Base-by-base conservation (phyloP, 306 rosid genomes). In the Clitoria ternatea region DNA sequence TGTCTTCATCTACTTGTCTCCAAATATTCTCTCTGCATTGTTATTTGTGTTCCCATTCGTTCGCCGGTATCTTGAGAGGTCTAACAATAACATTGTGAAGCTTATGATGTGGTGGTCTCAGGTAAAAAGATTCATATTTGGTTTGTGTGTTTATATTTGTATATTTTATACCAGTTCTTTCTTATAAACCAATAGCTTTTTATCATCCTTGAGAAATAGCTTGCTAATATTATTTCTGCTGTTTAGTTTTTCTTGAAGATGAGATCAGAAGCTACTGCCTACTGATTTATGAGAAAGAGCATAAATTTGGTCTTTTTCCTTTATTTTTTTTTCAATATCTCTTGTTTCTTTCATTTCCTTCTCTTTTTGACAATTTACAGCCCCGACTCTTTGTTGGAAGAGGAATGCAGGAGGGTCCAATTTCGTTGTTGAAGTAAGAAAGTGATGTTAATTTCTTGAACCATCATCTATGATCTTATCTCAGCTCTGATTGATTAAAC, bases 81-180 rank as follows among this genome's bases (percentile, higher is more conserved):
- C 97, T 47, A 52, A 94, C 87, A 12, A 29, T 37, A 70, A 60
- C 61, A 14, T 83, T 52, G 79, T 87, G 78, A 80, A 80, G 86
- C 74, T 90, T 78, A 54, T 87, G 87, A 90, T 94, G 97, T 90
- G 97, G 97, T 94, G 98, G 98, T 90, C 97, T 69, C 98, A 94
- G 96, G 98, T 90, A 78, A 27, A 74, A 6, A 23, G 60, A 75
- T 73, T 32, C 27, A 64, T 74, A 67, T 75, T 66, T 57, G 36
- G 55, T 47, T 36, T 44, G 36, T 19, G 26, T 70, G 11, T 48
- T 61, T 66, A 13, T 67, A 9, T 49, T 54, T 69, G 15, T 55
- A 26, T 32, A 26, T 18, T 66, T 61, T 73, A 36, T 45, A 20
- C 6, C 10, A 6, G 24, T 73, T 69, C 22, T 36, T 72, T 69